These are phyloP conservation scores for Solanum hybrid DNA, from an alignment of 305 asterid species.

Conservation along the genomic window DNA sequence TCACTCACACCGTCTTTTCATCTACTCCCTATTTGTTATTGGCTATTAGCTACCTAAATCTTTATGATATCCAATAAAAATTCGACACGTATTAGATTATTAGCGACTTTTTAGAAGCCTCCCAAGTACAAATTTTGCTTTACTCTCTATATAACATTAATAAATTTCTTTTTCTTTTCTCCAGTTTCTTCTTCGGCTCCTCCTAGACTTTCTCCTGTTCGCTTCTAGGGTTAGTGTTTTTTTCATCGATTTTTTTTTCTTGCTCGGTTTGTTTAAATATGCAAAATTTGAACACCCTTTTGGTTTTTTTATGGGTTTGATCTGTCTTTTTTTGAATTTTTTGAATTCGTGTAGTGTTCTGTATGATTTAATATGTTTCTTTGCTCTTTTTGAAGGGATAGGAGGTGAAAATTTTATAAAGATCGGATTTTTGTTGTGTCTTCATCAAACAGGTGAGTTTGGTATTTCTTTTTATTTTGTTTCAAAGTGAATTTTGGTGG, in stretches of 20 bases:
- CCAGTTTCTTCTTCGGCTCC: slow-evolving; percentile 2
- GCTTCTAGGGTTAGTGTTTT: slow-evolving; percentile 4
- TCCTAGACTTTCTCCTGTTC: slow-evolving; percentile 8
- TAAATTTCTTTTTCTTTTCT: background rate
- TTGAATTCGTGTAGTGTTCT: background rate
- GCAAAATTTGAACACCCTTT: background rate
- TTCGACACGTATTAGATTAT: background rate
- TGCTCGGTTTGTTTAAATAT: background rate
- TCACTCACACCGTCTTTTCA: background rate
- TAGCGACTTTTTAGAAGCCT: background rate
- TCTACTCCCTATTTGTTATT: background rate
- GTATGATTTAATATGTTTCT: background rate
- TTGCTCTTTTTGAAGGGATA: background rate
- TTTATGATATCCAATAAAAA: background rate
- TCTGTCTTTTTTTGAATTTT: background rate
- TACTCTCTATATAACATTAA: background rate
- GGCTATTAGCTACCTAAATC: background rate
- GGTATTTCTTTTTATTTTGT: background rate
- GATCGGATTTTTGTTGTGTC: background rate
- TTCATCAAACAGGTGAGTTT: slow-evolving; percentile 2
- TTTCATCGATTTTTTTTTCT: background rate
- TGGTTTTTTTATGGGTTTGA: background rate
- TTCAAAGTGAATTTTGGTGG: background rate
- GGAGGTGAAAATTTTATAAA: background rate
- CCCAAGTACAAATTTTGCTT: background rate